Percentiles rank a stretch among this genome's conserved stretches.
Evolutionary conservation across 129 eudicot genomes (phyloP).

Genomic region (Chrysanthemum seticuspe): DNA sequence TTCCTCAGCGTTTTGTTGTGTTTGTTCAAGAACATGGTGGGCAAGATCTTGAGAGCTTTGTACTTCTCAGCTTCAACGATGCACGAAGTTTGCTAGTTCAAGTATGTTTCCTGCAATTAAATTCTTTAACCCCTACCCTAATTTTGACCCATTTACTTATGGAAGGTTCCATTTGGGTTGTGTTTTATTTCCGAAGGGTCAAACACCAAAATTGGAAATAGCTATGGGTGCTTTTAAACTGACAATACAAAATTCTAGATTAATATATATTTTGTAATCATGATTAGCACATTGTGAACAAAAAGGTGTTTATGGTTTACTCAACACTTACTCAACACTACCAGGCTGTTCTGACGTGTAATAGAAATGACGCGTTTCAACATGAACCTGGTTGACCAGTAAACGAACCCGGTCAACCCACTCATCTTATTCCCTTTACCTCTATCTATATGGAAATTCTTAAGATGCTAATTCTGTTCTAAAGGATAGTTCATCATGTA

Average conservation of each 20-base stretch:
- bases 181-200: background rate
- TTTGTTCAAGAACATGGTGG: slow-evolving; percentile 98
- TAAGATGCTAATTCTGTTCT: background rate
- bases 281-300: no score
- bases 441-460: background rate
- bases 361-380: no score
- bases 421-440: background rate
- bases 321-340: no score
- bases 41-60: slow-evolving; percentile 88
- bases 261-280: no score
- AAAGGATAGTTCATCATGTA: slow-evolving; percentile 12
- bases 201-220: background rate
- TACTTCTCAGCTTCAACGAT: slow-evolving; percentile 75
- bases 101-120: slow-evolving; percentile 37
- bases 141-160: background rate
- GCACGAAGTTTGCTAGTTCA: slow-evolving; percentile 87
- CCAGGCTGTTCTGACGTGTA: no score
- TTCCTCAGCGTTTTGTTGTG: slow-evolving; percentile 72
- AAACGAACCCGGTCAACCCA: background rate
- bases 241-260: no score
- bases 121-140: background rate
- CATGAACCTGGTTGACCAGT: background rate
- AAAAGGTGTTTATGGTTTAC: no score
- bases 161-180: background rate
- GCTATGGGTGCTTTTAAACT: no score